Evolutionary conservation across 179 eudicot genomes (phyloP).

Genomic region (Heliamphora pulchella): DNA sequence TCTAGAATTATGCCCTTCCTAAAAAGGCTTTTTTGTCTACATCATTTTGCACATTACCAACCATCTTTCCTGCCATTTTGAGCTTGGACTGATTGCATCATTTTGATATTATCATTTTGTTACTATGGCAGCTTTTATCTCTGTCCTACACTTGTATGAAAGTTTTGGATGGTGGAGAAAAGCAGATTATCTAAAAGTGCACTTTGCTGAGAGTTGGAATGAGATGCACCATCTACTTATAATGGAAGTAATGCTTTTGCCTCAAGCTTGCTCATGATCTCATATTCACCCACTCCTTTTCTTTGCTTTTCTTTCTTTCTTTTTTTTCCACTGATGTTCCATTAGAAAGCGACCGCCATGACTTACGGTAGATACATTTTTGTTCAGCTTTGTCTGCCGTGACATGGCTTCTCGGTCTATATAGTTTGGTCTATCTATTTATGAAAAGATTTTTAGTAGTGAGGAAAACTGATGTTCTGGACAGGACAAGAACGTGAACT

Average conservation of each 20-base stretch:
- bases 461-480: neutral
- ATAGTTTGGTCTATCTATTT: neutral
- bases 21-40: neutral
- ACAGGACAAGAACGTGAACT: neutral
- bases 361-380: neutral
- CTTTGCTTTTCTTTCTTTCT: constrained; percentile 3
- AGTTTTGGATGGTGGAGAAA: constrained; percentile 99
- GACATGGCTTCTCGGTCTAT: neutral
- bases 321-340: neutral
- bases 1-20: neutral
- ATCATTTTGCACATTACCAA: neutral
- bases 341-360: neutral
- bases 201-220: constrained; percentile 99
- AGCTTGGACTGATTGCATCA: neutral
- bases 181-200: constrained; percentile 95
- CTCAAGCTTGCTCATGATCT: constrained; percentile 8
- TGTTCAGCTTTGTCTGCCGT: neutral
- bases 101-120: constrained; percentile 19
- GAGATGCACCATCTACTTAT: constrained; percentile 99
- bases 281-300: neutral
- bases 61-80: neutral
- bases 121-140: constrained; percentile 73
- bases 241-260: constrained; percentile 71
- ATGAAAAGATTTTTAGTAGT: no score
- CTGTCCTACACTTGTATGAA: constrained; percentile 93